phyloP scores from a whole-genome alignment of 768 basidiomycete species.

The Suillus discolor region DNA sequence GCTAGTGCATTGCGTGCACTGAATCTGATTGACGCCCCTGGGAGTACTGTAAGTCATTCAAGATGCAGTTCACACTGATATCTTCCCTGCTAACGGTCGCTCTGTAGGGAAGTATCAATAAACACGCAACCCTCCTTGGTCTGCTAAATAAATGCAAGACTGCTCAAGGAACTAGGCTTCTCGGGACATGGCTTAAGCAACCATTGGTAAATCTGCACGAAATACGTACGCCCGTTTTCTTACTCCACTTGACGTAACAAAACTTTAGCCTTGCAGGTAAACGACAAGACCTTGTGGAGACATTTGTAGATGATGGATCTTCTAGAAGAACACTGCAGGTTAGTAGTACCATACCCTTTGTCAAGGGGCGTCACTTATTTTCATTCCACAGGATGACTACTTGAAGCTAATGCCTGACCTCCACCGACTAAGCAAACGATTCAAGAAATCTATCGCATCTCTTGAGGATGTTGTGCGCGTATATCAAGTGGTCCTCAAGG shows the following conservation, averaged over 20 bases:
- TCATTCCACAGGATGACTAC: constrained; percentile 68
- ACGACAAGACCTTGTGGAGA: constrained; percentile 85
- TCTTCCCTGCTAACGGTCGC: constrained; percentile 13
- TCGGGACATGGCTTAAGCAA: constrained; percentile 95
- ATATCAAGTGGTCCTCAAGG: constrained; percentile 90
- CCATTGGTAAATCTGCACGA: constrained; percentile 93
- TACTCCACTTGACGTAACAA: constrained; percentile 3
- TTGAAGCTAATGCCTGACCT: constrained; percentile 94
- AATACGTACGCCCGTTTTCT: constrained; percentile 56
- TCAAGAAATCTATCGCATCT: constrained; percentile 80
- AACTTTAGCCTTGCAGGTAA: constrained; percentile 51
- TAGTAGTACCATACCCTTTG: constrained; percentile 17
- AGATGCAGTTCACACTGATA: not conserved
- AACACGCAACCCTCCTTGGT: constrained; percentile 87
- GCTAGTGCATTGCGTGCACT: constrained; percentile 92
- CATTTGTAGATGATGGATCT: constrained; percentile 78
- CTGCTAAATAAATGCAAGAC: constrained; percentile 96
- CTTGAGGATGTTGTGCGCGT: constrained; percentile 96
- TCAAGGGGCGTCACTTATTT: constrained; percentile 1
- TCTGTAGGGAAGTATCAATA: constrained; percentile 57
- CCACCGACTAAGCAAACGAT: constrained; percentile 87
- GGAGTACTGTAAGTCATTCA: constrained; percentile 19
- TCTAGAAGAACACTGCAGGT: constrained; percentile 77
- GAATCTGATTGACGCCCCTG: constrained; percentile 76
- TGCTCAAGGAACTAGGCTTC: constrained; percentile 84